A percentile compares a stretch with the other conserved stretches of the same genome.
phyloP scores from a whole-genome alignment of 768 basidiomycete species.

The Wakefieldia striispora region DNA sequence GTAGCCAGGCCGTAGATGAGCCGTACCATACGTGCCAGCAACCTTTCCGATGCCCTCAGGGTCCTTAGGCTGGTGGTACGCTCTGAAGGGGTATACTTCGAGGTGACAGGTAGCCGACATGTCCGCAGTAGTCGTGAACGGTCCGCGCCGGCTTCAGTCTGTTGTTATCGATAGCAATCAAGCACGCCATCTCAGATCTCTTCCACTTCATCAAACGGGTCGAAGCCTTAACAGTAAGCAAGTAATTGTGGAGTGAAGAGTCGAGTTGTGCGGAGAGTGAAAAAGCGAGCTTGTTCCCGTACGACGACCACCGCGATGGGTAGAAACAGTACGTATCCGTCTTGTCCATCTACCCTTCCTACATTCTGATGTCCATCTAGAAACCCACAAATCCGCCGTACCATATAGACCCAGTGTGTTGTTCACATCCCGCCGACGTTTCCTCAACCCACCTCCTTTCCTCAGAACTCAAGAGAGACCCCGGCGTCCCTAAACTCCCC shows the following conservation, averaged over 20 bases:
- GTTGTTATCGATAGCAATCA: too few relatives aligned
- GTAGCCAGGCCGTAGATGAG: too few relatives aligned
- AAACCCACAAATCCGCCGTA: conserved; percentile 22
- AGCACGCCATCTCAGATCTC: too few relatives aligned
- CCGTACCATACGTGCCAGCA: neutral
- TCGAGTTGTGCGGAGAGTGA: conserved; percentile 12
- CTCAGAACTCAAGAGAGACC: conserved; percentile 83
- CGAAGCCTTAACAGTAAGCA: too few relatives aligned
- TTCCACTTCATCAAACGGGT: too few relatives aligned
- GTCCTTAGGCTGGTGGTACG: too few relatives aligned
- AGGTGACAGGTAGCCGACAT: too few relatives aligned
- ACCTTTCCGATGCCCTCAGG: too few relatives aligned
- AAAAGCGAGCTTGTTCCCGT: neutral
- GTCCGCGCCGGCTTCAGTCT: too few relatives aligned
- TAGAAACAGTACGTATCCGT: conserved; percentile 28
- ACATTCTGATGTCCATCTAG: conserved; percentile 7
- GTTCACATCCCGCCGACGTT: neutral
- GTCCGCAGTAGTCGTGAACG: too few relatives aligned
- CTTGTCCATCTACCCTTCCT: neutral
- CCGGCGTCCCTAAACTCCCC: conserved; percentile 82
- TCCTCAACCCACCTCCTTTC: neutral
- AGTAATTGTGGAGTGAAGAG: too few relatives aligned
- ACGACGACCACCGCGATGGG: conserved; percentile 16
- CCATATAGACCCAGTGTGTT: conserved; percentile 28
- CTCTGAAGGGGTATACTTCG: too few relatives aligned